phyloP scores from a whole-genome alignment of 768 basidiomycete species.

The Coprinellus micaceus region DNA sequence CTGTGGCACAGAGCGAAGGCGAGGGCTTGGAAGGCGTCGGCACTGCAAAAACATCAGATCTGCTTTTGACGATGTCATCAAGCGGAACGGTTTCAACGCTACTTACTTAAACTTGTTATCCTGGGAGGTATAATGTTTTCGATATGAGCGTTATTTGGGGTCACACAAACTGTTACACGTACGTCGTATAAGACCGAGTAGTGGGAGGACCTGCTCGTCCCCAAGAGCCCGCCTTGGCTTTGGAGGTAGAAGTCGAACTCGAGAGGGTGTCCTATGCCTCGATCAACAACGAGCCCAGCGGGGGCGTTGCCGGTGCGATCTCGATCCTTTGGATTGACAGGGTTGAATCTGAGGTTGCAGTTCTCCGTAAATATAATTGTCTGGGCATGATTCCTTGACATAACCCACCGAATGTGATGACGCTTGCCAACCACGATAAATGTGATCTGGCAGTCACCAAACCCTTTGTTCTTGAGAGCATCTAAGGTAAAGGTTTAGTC shows the following conservation, averaged over 20 bases:
- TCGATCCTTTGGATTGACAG: slow-evolving; percentile 32
- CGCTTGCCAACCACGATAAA: slow-evolving; percentile 79
- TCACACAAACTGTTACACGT: too few species aligned
- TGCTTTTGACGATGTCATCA: neutral
- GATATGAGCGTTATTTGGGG: too few species aligned
- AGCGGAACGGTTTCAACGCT: too few species aligned
- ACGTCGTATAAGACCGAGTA: slow-evolving; percentile 38
- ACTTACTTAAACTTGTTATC: slow-evolving; percentile 57
- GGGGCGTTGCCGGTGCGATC: slow-evolving; percentile 72
- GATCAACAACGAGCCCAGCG: slow-evolving; percentile 77
- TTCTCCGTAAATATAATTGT: too few species aligned
- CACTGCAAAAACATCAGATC: slow-evolving; percentile 40
- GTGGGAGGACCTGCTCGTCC: slow-evolving; percentile 57
- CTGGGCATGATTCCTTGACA: neutral
- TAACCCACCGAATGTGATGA: slow-evolving; percentile 50
- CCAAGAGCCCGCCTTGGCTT: slow-evolving; percentile 73
- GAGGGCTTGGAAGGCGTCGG: slow-evolving; percentile 66
- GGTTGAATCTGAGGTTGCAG: slow-evolving; percentile 29
- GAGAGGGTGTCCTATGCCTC: slow-evolving; percentile 61
- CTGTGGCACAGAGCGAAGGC: slow-evolving; percentile 72
- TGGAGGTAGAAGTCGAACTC: slow-evolving; percentile 79
- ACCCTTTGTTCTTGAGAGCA: slow-evolving; percentile 56
- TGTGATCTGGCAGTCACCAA: slow-evolving; percentile 60
- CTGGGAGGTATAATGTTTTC: too few species aligned
- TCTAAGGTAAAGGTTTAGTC: slow-evolving; percentile 41